Evolutionary conservation across 805 yeast species (phyloP).

Genomic region (Wickerhamiella alocasiicola): DNA sequence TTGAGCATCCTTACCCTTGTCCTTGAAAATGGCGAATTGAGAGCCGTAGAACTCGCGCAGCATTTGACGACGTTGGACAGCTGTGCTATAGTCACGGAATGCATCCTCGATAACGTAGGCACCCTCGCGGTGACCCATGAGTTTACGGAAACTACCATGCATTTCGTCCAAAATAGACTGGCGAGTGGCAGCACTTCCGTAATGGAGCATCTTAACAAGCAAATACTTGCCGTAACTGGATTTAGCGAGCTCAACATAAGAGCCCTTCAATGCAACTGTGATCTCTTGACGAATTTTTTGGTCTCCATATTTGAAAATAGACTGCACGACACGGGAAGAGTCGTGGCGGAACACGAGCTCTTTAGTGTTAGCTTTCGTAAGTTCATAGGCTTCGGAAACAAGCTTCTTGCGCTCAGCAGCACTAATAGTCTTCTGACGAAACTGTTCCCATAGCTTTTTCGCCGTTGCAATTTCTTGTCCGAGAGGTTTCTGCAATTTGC

Average conservation of each 20-base stretch:
- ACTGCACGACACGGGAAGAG: constrained; percentile 91
- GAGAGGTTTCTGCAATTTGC: constrained; percentile 78
- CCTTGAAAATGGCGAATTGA: constrained; percentile 81
- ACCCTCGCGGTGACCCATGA: constrained; percentile 96
- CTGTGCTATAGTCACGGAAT: constrained; percentile 69
- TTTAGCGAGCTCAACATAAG: constrained; percentile 71
- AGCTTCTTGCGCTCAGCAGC: constrained; percentile 63
- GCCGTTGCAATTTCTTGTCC: constrained; percentile 76
- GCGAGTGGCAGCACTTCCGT: constrained; percentile 76
- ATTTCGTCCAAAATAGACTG: constrained; percentile 66
- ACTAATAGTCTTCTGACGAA: constrained; percentile 71
- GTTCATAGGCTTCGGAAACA: constrained; percentile 73
- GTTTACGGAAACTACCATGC: constrained; percentile 79
- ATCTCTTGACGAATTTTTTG: constrained; percentile 67
- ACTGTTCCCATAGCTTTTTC: constrained; percentile 79
- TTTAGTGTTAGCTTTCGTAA: constrained; percentile 60
- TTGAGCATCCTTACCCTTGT: constrained; percentile 50
- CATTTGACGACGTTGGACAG: constrained; percentile 80
- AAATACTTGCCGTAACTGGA: constrained; percentile 89
- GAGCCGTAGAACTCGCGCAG: constrained; percentile 95
- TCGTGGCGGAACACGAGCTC: constrained; percentile 92
- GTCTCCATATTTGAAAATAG: constrained; percentile 73
- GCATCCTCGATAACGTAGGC: constrained; percentile 95
- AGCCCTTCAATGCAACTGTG: constrained; percentile 56
- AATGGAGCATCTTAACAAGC: constrained; percentile 76